phyloP scores from a whole-genome alignment of 805 yeast species.

The Candida dajiaensis region DNA sequence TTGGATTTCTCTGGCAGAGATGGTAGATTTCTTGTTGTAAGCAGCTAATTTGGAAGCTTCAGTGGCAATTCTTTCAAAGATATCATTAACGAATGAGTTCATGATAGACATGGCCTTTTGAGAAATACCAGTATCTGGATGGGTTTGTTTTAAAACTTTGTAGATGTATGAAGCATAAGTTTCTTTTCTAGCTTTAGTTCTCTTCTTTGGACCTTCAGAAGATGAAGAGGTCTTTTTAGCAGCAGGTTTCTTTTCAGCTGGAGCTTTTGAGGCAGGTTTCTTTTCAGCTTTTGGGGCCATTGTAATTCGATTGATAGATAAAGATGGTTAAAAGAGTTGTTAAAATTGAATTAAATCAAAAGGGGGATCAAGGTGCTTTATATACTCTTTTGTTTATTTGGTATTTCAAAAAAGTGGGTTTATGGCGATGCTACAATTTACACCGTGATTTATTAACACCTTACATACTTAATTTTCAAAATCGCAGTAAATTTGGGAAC shows the following conservation, averaged over 20 bases:
- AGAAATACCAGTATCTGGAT: constrained; percentile 99
- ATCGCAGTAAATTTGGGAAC: background rate
- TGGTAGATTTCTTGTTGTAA: constrained; percentile 97
- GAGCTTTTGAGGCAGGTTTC: constrained; percentile 86
- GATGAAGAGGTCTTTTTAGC: constrained; percentile 77
- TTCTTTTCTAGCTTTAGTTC: constrained; percentile 95
- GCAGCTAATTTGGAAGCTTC: constrained; percentile 99
- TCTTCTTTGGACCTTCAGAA: constrained; percentile 79
- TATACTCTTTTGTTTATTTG: background rate
- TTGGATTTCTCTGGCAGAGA: constrained; percentile 97
- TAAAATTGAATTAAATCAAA: background rate
- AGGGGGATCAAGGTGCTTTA: constrained; percentile 1
- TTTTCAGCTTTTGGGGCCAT: constrained; percentile 68
- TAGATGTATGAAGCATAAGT: constrained; percentile 96
- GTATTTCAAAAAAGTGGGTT: background rate
- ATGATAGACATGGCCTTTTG: constrained; percentile 98
- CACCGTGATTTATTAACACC: background rate
- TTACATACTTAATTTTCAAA: background rate
- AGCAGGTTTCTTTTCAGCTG: constrained; percentile 95
- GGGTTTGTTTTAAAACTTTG: constrained; percentile 98
- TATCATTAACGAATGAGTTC: constrained; percentile 98
- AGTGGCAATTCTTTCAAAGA: constrained; percentile 96
- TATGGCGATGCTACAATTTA: background rate
- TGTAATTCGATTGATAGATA: constrained; percentile 21
- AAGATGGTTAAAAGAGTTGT: constrained; percentile 1